A percentile compares a stretch with the other conserved stretches of the same genome.
Evolutionary conservation across 139 green algal genomes (phyloP).

Genomic region (Auxenochlorella protothecoides): DNA sequence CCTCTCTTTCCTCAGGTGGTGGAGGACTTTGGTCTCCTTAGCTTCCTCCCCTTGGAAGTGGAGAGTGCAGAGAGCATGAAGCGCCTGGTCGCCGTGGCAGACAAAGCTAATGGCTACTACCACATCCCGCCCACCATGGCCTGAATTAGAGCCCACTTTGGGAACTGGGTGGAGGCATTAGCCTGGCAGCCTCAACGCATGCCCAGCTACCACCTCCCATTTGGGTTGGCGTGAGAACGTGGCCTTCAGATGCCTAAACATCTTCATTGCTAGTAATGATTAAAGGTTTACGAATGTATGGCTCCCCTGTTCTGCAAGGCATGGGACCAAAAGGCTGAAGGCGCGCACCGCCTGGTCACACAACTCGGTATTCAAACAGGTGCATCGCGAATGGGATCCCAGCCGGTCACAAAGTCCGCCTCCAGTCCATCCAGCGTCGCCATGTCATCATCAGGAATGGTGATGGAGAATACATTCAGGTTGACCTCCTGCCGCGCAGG

Average conservation of each 20-base stretch:
- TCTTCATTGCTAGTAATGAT: too few relatives aligned
- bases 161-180: too few relatives aligned
- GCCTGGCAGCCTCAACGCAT: too few relatives aligned
- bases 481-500: conserved; percentile 34
- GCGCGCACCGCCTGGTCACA: too few relatives aligned
- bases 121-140: too few relatives aligned
- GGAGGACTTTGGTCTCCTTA: conserved; percentile 81
- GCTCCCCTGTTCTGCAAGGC: too few relatives aligned
- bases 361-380: conserved; percentile 13
- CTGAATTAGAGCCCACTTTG: too few relatives aligned
- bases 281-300: too few relatives aligned
- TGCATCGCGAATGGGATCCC: conserved; percentile 35
- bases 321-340: too few relatives aligned
- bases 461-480: conserved; percentile 35
- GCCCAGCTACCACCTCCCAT: too few relatives aligned
- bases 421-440: conserved; percentile 28
- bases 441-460: conserved; percentile 26
- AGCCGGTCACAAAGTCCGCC: conserved; percentile 31
- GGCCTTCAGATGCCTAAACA: too few relatives aligned
- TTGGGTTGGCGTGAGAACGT: too few relatives aligned
- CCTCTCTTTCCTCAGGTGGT: conserved; percentile 40
- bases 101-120: neutral
- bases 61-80: conserved; percentile 55
- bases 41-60: conserved; percentile 75
- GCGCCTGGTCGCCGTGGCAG: conserved; percentile 27